Evolutionary conservation across 176 grass and related monocot genomes (phyloP).

Genomic region (Aegilops longissima): DNA sequence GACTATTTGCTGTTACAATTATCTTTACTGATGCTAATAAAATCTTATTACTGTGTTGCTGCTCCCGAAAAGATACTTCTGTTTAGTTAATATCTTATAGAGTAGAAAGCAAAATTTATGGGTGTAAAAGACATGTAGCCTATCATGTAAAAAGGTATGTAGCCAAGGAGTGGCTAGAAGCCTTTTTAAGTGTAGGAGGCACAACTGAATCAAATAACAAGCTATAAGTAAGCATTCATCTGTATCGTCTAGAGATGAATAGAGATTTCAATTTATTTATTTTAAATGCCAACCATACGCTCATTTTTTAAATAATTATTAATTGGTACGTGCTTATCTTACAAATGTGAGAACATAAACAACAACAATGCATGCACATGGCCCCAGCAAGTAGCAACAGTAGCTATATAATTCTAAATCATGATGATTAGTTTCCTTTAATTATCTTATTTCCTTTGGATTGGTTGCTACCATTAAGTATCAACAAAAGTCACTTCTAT

Average conservation of each 20-base stretch:
- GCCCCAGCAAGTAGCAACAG: neutral
- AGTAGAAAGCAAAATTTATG: neutral
- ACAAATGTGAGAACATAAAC: neutral
- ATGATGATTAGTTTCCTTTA: neutral
- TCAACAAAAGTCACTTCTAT: constrained; percentile 6
- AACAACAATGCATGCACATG: neutral
- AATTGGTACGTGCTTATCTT: neutral
- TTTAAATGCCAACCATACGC: neutral
- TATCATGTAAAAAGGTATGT: neutral
- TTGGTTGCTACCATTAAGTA: neutral
- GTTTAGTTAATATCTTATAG: neutral
- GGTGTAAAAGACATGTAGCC: neutral
- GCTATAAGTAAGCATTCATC: constrained; percentile 6
- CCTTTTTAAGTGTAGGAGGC: neutral
- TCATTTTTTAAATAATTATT: neutral
- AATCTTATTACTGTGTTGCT: neutral
- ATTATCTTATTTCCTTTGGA: neutral
- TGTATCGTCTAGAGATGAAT: neutral
- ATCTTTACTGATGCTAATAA: neutral
- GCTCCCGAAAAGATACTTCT: neutral
- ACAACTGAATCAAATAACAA: neutral
- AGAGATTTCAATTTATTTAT: neutral
- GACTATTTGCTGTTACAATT: neutral
- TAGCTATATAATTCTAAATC: neutral
- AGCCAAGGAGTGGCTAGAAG: constrained; percentile 5